Evolutionary conservation across 2,329 filamentous ascomycete species (phyloP).

Genomic region (Teratosphaeria zuluensis): DNA sequence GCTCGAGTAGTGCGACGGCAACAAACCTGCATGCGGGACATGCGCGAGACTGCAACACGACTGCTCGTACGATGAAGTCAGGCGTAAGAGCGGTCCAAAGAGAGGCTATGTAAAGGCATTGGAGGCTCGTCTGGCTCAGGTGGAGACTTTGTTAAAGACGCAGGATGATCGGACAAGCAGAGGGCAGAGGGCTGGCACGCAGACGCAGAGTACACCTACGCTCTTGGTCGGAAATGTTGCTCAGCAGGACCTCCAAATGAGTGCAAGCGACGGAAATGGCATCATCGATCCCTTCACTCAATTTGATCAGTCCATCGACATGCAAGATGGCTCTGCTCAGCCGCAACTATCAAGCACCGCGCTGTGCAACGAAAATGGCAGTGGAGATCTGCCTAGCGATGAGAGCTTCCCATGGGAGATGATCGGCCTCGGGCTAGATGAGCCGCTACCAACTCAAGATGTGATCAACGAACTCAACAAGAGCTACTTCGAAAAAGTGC

Average conservation of each 20-base stretch:
- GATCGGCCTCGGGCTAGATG: constrained; percentile 70
- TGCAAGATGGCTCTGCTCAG: constrained; percentile 5
- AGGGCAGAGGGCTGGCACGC: background rate
- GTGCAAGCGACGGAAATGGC: constrained; percentile 6
- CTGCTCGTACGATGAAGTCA: constrained; percentile 84
- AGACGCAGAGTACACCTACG: constrained; percentile 4
- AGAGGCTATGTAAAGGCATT: constrained; percentile 88
- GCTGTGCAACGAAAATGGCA: constrained; percentile 4
- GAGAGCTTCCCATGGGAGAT: constrained; percentile 68
- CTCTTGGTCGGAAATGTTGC: background rate
- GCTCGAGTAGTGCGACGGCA: constrained; percentile 57
- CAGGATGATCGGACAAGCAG: constrained; percentile 36
- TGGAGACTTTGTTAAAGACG: constrained; percentile 80
- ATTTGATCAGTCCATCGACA: constrained; percentile 1
- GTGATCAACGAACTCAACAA: constrained; percentile 80
- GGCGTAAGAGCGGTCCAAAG: constrained; percentile 90
- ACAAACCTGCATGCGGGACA: constrained; percentile 75
- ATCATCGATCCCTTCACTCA: constrained; percentile 8
- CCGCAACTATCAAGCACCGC: constrained; percentile 2
- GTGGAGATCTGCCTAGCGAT: constrained; percentile 9
- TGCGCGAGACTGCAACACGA: constrained; percentile 78
- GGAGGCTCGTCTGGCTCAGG: constrained; percentile 77
- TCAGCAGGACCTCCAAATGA: constrained; percentile 9
- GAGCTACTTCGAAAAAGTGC: constrained; percentile 84
- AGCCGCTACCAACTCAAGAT: constrained; percentile 67